phyloP scores from a whole-genome alignment of 345 rosid species.

The Hibiscus tridactylites region DNA sequence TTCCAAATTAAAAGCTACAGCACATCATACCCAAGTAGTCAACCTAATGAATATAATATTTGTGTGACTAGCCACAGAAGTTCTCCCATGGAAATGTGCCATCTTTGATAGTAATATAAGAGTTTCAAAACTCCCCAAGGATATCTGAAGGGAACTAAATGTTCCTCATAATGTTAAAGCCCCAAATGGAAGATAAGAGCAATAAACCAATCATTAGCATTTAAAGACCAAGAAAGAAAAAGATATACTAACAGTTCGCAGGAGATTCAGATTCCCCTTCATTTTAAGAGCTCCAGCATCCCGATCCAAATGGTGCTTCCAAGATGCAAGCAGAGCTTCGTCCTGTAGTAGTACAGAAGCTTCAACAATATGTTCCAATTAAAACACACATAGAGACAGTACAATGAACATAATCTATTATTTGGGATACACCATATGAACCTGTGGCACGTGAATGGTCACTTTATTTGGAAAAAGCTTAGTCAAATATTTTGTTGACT shows the following conservation, averaged over 20 bases:
- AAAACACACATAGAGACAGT: not conserved
- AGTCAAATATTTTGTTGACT: slow-evolving; percentile 53
- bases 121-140: not conserved
- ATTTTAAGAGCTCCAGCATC: slow-evolving; percentile 74
- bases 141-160: not conserved
- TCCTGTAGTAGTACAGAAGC: slow-evolving; percentile 39
- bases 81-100: not conserved
- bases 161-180: not conserved
- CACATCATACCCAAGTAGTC: not conserved
- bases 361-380: not conserved
- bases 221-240: not conserved
- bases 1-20: not conserved
- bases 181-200: not conserved
- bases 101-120: not conserved
- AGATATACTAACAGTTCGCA: slow-evolving; percentile 47
- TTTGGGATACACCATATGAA: slow-evolving; percentile 16
- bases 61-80: slow-evolving; percentile 1
- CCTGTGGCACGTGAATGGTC: slow-evolving; percentile 84
- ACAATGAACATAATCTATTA: slow-evolving; percentile 9
- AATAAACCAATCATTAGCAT: not conserved
- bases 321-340: slow-evolving; percentile 58
- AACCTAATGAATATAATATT: not conserved
- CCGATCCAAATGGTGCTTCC: slow-evolving; percentile 73
- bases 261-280: slow-evolving; percentile 63
- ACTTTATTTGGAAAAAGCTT: slow-evolving; percentile 88